Conservation (phyloP, 768 basidiomycete genomes). For the Phlebiopsis flavidoalba region DNA sequence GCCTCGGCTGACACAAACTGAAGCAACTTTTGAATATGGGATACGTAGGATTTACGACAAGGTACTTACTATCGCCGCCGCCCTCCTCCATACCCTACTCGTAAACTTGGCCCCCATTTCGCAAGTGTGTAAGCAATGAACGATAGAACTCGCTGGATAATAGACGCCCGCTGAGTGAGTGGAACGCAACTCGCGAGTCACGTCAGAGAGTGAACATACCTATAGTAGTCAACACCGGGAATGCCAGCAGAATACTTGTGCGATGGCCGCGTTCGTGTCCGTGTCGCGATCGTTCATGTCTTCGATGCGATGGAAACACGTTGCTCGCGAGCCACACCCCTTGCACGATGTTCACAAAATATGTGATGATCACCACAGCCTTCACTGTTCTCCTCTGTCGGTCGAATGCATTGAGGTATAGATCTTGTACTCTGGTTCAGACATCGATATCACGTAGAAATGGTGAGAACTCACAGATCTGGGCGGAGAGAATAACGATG, state of each 20-base stretch:
- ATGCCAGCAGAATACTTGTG: neutral
- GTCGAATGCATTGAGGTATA: neutral
- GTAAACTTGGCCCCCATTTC: neutral
- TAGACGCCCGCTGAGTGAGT: neutral
- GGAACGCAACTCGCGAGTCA: neutral
- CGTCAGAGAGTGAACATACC: neutral
- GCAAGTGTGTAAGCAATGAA: neutral
- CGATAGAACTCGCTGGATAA: neutral
- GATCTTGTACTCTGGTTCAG: neutral
- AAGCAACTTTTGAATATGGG: neutral
- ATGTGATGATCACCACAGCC: neutral
- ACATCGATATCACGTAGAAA: neutral
- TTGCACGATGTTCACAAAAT: neutral
- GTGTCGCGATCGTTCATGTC: neutral
- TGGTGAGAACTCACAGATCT: neutral
- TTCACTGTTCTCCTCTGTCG: neutral
- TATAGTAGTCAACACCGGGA: neutral
- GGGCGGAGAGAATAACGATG: neutral
- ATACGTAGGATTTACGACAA: no score
- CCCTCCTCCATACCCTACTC: neutral
- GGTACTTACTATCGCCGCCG: neutral
- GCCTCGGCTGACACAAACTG: neutral
- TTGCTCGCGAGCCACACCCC: neutral
- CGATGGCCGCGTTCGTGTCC: no score
- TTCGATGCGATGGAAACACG: neutral